Percentiles rank a stretch among this genome's conserved stretches.
phyloP scores from a whole-genome alignment of 2,329 filamentous ascomycete genomes.

The Pestalotiopsis sp. region DNA sequence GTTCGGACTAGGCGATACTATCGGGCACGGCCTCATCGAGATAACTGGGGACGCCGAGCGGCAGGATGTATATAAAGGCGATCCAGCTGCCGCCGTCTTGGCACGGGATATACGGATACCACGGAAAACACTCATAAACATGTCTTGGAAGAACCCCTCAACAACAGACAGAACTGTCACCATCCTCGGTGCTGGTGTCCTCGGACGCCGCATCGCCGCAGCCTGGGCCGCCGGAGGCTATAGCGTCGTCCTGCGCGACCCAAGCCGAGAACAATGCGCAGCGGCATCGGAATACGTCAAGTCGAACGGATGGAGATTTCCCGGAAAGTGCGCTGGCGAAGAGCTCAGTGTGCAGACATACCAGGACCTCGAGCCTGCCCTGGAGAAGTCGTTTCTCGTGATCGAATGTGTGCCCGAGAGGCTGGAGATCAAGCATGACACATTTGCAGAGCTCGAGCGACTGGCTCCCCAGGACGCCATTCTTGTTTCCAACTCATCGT shows the following conservation, averaged over 20 bases:
- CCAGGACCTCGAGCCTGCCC: conserved; percentile 9
- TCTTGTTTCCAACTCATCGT: conserved; percentile 33
- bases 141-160: conserved; percentile 23
- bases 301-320: conserved; percentile 34
- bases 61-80: neutral
- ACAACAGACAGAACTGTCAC: conserved; percentile 33
- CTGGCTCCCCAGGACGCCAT: conserved; percentile 30
- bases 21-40: conserved; percentile 4
- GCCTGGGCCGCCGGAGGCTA: conserved; percentile 45
- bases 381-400: conserved; percentile 22
- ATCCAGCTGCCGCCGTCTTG: neutral
- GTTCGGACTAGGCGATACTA: conserved; percentile 4
- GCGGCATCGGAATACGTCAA: conserved; percentile 43
- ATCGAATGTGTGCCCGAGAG: conserved; percentile 36
- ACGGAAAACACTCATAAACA: conserved; percentile 11
- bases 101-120: neutral
- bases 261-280: conserved; percentile 35
- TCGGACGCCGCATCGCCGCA: conserved; percentile 44
- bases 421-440: conserved; percentile 30
- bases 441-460: conserved; percentile 30
- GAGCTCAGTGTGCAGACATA: conserved; percentile 6
- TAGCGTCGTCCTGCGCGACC: conserved; percentile 45
- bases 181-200: conserved; percentile 44
- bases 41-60: conserved; percentile 2
- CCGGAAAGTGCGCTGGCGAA: conserved; percentile 15